Evolutionary conservation across 495 filamentous ascomycete species (phyloP), one percentile per base, ranked within the genome.

Genomic region (Lasiosphaeria hispida): DNA sequence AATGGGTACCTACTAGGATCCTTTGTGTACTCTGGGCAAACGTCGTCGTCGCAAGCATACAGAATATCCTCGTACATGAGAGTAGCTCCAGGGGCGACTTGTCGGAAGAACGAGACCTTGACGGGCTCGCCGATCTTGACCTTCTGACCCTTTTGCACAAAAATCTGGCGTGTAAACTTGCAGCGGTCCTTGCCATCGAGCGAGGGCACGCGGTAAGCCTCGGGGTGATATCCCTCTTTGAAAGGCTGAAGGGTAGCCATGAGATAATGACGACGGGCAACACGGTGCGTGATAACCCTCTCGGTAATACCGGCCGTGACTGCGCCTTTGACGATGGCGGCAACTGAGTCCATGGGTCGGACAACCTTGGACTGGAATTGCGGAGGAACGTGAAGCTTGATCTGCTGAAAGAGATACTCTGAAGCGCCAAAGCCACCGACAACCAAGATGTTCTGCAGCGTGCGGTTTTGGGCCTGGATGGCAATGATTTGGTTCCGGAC

Each of bases 41-140:
- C 88, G 70, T 98, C 94, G 50, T 97, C 92, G 67, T 98, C 94
- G 72, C 94, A 98, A 49, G 95, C 95, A 72, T 97, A 98, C 48
- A 98, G 73, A 48, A 97, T 92, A 77, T 98, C 95, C 77, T 97
- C 95, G 71, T 98, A 98, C 92, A 97, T 98, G 58, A 98, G 83
- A 0, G 94, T 97, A 35, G 95, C 95, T 48, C 94, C 95, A 1
- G 94, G 94, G 19, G 94, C 94, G 57, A 98, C 94, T 71, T 98
- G 94, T 71, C 94, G 81, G 85, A 98, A 97, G 75, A 98, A 98
- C 51, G 89, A 93, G 30, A 98, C 95, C 77, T 98, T 98, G 72
- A 97, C 94, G 7, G 95, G 94, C 75, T 98, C 94, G 58, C 94
- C 94, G 68, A 96, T 97, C 86, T 96, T 97, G 71, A 98, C 92